phyloP scores from a whole-genome alignment of 306 rosid genomes.

The Trifolium repens region DNA sequence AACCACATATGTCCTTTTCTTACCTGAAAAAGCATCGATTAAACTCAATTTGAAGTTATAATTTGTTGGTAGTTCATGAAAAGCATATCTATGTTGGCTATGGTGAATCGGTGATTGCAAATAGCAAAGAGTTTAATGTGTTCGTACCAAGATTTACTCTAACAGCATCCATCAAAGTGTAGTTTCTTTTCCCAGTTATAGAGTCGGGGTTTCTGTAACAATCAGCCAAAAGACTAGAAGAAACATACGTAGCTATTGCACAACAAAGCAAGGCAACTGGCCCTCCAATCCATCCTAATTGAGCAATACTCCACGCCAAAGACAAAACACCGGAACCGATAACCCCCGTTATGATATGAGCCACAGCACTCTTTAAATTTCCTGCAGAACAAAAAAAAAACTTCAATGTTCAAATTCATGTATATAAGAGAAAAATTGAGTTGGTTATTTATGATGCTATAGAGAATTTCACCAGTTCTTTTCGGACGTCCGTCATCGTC shows the following conservation, averaged over 20 bases:
- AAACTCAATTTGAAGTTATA: neutral
- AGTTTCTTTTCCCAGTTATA: slow-evolving; percentile 64
- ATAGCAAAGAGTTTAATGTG: neutral
- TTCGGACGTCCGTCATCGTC: slow-evolving; percentile 66
- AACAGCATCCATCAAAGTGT: slow-evolving; percentile 68
- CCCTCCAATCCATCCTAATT: slow-evolving; percentile 75
- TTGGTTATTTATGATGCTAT: slow-evolving; percentile 5
- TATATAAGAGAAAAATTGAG: neutral
- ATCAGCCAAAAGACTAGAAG: slow-evolving; percentile 62
- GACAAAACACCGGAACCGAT: slow-evolving; percentile 79
- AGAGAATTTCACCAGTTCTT: slow-evolving; percentile 56
- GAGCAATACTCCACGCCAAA: slow-evolving; percentile 73
- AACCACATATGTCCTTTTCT: slow-evolving; percentile 54
- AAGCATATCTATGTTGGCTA: neutral
- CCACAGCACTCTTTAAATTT: slow-evolving; percentile 57
- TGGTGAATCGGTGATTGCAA: neutral
- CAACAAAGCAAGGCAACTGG: slow-evolving; percentile 54
- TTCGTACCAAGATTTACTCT: slow-evolving; percentile 57
- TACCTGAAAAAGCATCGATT: slow-evolving; percentile 48
- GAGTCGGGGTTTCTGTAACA: slow-evolving; percentile 73
- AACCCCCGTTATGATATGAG: slow-evolving; percentile 78
- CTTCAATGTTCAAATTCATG: slow-evolving; percentile 25
- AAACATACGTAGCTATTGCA: slow-evolving; percentile 60
- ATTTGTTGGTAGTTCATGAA: slow-evolving; percentile 14
- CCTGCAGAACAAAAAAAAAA: slow-evolving; percentile 45